phyloP scores from a whole-genome alignment of 352 stramenopile genomes.

The Phytophthora sansomeana region DNA sequence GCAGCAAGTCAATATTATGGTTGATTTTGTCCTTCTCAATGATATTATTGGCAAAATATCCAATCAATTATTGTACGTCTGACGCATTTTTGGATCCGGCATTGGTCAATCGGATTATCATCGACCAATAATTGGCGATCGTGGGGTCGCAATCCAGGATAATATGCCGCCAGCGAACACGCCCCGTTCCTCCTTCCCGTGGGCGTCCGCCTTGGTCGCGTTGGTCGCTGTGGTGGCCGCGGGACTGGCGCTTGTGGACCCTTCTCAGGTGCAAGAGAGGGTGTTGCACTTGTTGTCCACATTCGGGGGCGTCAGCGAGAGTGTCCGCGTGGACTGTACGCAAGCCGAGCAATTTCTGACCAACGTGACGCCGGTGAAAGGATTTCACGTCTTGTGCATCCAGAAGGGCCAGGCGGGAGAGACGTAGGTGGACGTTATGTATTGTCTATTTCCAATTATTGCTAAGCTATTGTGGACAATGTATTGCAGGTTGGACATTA shows the following conservation, averaged over 20 bases:
- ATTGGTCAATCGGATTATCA: no score
- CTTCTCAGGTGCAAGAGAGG: slow-evolving; percentile 30
- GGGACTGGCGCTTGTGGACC: slow-evolving; percentile 26
- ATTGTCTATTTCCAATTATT: not conserved
- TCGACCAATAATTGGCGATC: not conserved
- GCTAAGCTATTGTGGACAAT: slow-evolving; percentile 16
- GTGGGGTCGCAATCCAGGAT: slow-evolving; percentile 6
- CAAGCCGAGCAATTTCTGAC: slow-evolving; percentile 57
- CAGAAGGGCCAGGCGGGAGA: slow-evolving; percentile 32
- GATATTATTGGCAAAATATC: no score
- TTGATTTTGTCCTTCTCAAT: no score
- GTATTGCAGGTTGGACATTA: slow-evolving; percentile 48
- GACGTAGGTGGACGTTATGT: slow-evolving; percentile 30
- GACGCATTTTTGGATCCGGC: no score
- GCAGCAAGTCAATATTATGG: no score
- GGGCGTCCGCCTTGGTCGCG: slow-evolving; percentile 33
- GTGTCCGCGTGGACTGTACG: slow-evolving; percentile 42
- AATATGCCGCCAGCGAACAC: slow-evolving; percentile 7
- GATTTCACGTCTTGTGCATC: slow-evolving; percentile 77
- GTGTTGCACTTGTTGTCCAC: slow-evolving; percentile 40
- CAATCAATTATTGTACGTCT: no score
- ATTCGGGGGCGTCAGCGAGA: slow-evolving; percentile 13
- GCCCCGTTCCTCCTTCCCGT: slow-evolving; percentile 7
- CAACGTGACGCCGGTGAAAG: slow-evolving; percentile 60
- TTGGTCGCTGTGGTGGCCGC: slow-evolving; percentile 37